Evolutionary conservation across 176 grass and related monocot genomes (phyloP), one percentile per base, ranked within the genome.

Genomic region (Otatea glauca): DNA sequence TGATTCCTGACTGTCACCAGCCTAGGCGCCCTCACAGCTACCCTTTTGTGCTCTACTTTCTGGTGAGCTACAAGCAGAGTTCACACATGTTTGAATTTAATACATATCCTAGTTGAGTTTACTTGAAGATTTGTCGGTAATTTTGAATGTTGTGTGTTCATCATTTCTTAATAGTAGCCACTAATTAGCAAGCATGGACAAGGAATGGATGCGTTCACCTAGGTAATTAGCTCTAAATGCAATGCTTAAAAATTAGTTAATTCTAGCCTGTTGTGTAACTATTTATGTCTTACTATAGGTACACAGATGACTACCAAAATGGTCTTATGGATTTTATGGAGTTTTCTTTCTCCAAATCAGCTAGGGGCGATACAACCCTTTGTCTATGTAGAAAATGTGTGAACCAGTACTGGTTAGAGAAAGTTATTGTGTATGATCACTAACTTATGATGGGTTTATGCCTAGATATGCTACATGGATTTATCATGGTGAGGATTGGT

Each of bases 301-400:
- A n/a, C n/a, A n/a, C n/a, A n/a, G n/a, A n/a, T n/a, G n/a, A n/a
- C n/a, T n/a, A n/a, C n/a, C 18, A 21, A 55, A 55, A 20, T 7
- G 53, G 53, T 21, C 53, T 54, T 54, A 54, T 7, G 5, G 20
- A 54, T 54, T 54, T 54, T 20, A 54, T 54, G 5, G 51, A 20
- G 17, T 54, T 54, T 54, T 16, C 17, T 20, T 20, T 20, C 17
- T 20, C 51, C 17, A 54, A 54, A 54, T 54, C 42, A 45, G 21
- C 41, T 9, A 25, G 47, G 41, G 21, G 5, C 5, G 7, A 15
- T 1, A 45, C 5, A 45, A n/a, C 45, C 10, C 38, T 70, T 13
- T 70, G 68, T 43, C 68, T 41, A 5, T 70, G 21, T 14, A 70
- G 21, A 70, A 45, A n/a, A 45, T 70, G 68, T 70, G 66, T 21